A percentile compares a stretch with the other conserved stretches of the same genome.
These are phyloP conservation scores for Agarophyton chilense DNA, from an alignment of 23 red algal species.

Conservation along the genomic window DNA sequence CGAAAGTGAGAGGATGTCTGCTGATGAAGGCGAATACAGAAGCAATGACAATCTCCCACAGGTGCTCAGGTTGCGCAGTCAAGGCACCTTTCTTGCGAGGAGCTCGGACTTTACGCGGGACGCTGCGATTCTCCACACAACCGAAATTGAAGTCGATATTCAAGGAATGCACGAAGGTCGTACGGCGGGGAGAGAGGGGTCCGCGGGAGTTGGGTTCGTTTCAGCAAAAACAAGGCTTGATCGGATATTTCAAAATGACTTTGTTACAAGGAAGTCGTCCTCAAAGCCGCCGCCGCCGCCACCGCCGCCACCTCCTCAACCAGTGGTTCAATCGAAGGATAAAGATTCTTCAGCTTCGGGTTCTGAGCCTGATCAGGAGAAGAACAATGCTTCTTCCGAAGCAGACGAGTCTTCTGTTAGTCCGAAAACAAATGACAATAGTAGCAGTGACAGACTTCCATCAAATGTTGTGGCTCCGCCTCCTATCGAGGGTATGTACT, in stretches of 20 bases:
- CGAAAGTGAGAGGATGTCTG: constrained; percentile 1
- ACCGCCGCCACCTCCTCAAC: constrained; percentile 29
- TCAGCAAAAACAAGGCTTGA: constrained; percentile 44
- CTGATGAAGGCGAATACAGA: neutral
- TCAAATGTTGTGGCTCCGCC: constrained; percentile 21
- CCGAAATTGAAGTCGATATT: constrained; percentile 50
- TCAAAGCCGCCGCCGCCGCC: neutral
- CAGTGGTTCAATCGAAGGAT: neutral
- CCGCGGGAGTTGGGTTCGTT: constrained; percentile 55
- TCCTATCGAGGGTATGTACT: constrained; percentile 53
- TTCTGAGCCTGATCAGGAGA: neutral
- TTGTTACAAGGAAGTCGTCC: neutral
- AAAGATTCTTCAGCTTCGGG: neutral
- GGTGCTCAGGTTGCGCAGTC: constrained; percentile 22
- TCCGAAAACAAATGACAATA: neutral
- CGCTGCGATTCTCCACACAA: constrained; percentile 52
- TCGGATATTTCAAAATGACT: constrained; percentile 43
- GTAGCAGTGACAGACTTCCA: neutral
- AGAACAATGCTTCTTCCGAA: neutral
- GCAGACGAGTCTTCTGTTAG: neutral
- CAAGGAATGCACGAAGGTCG: constrained; percentile 21
- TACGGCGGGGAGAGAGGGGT: neutral
- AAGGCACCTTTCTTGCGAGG: constrained; percentile 50
- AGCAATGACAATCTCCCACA: neutral
- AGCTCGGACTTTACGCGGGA: constrained; percentile 54